phyloP scores from a whole-genome alignment of 768 basidiomycete genomes.

The Termitomyces sp. region DNA sequence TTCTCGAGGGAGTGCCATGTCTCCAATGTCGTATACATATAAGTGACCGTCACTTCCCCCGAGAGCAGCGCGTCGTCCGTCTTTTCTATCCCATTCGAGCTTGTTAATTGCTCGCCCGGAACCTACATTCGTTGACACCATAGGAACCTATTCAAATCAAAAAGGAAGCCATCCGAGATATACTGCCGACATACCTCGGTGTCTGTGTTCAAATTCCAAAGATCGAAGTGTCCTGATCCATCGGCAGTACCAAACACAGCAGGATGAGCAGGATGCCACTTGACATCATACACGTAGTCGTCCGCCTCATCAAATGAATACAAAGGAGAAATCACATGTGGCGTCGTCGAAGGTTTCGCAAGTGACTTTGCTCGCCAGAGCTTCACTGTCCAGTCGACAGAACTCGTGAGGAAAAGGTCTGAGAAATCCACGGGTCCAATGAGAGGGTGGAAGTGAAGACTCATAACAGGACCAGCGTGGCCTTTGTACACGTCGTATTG shows the following conservation, averaged over 20 bases:
- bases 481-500: conserved; percentile 91
- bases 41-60: conserved; percentile 91
- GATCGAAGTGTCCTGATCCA: conserved; percentile 91
- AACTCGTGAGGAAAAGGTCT: conserved; percentile 89
- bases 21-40: conserved; percentile 94
- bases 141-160: conserved; percentile 65
- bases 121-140: conserved; percentile 81
- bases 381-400: conserved; percentile 98
- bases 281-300: conserved; percentile 98
- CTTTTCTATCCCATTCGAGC: conserved; percentile 90
- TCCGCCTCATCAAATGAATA: conserved; percentile 97
- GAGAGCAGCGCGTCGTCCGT: conserved; percentile 84
- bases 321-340: conserved; percentile 63
- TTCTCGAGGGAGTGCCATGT: conserved; percentile 84
- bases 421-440: conserved; percentile 92
- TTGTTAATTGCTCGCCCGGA: conserved; percentile 90
- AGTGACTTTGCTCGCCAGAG: conserved; percentile 86
- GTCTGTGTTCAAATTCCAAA: conserved; percentile 98
- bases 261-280: conserved; percentile 96
- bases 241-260: conserved; percentile 92
- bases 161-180: neutral
- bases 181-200: conserved; percentile 74
- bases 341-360: conserved; percentile 65
- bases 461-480: conserved; percentile 92
- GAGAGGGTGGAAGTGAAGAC: conserved; percentile 91